phyloP scores from a whole-genome alignment of 352 stramenopile species.

The Phytophthora uliginosa region DNA sequence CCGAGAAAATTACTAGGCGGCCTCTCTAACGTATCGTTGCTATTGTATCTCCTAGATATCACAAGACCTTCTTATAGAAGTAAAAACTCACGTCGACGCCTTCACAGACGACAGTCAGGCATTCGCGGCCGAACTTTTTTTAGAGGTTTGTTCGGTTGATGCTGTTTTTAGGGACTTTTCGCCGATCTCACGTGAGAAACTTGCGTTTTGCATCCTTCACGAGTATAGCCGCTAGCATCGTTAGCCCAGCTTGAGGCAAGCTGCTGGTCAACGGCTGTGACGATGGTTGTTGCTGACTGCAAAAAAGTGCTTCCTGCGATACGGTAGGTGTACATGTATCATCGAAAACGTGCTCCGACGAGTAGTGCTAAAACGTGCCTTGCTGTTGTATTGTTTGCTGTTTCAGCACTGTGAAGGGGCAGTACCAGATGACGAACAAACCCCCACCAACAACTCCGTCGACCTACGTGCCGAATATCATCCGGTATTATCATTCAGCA shows the following conservation, averaged over 20 bases:
- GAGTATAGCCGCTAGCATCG: conserved; percentile 47
- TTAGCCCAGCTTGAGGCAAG: conserved; percentile 56
- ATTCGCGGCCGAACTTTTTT: conserved; percentile 65
- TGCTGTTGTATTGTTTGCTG: background rate
- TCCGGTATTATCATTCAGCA: conserved; percentile 45
- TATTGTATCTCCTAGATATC: conserved; percentile 55
- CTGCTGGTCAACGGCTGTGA: conserved; percentile 76
- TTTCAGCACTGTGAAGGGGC: conserved; percentile 83
- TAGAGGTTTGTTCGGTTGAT: conserved; percentile 37
- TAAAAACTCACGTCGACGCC: conserved; percentile 43
- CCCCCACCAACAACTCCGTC: conserved; percentile 72
- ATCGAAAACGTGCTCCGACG: background rate
- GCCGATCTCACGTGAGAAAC: background rate
- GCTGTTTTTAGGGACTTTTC: background rate
- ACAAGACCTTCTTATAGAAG: conserved; percentile 47
- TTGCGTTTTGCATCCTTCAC: background rate
- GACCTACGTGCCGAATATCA: conserved; percentile 83
- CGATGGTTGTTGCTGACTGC: conserved; percentile 78
- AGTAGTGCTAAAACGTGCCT: conserved; percentile 9
- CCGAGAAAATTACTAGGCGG: background rate
- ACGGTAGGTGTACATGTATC: conserved; percentile 43
- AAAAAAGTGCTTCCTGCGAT: conserved; percentile 90
- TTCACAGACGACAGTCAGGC: conserved; percentile 55
- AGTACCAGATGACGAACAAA: conserved; percentile 94
- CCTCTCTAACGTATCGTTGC: background rate